These are phyloP conservation scores for Cercophora sp. DNA, from an alignment of 495 filamentous ascomycete species.

Conservation along the genomic window DNA sequence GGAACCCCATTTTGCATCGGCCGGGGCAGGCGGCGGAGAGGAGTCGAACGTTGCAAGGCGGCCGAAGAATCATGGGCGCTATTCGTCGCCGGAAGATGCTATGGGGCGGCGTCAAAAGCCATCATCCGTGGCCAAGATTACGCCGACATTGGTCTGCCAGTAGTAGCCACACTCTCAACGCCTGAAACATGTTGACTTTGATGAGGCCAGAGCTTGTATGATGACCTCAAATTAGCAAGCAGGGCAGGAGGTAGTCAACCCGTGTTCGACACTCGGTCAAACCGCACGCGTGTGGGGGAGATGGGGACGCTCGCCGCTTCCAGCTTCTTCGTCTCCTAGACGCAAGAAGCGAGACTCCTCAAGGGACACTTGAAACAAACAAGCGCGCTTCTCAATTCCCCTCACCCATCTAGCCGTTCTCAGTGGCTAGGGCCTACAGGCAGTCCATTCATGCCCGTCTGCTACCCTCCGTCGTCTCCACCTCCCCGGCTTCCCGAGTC, in stretches of 20 bases:
- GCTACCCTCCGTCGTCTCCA: conserved; percentile 2
- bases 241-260: neutral
- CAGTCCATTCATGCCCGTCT: conserved; percentile 1
- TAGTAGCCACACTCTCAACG: neutral
- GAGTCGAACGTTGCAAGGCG: too few species aligned
- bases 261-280: neutral
- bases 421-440: conserved; percentile 14
- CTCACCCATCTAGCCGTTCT: conserved; percentile 6
- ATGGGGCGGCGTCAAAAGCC: conserved; percentile 5
- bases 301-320: conserved; percentile 6
- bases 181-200: conserved; percentile 5
- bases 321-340: conserved; percentile 24
- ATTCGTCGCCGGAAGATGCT: conserved; percentile 9
- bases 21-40: too few species aligned
- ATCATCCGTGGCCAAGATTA: conserved; percentile 10
- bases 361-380: conserved; percentile 31
- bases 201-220: neutral
- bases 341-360: conserved; percentile 17
- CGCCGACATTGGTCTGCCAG: conserved; percentile 11
- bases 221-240: conserved; percentile 8
- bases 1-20: too few species aligned
- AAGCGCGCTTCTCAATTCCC: conserved; percentile 25
- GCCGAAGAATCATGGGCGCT: neutral
- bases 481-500: neutral
- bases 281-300: conserved; percentile 1